These are phyloP conservation scores for Ceraceosorus guamensis DNA, from an alignment of 1,284 basidiomycete genomes.

Conservation along the genomic window DNA sequence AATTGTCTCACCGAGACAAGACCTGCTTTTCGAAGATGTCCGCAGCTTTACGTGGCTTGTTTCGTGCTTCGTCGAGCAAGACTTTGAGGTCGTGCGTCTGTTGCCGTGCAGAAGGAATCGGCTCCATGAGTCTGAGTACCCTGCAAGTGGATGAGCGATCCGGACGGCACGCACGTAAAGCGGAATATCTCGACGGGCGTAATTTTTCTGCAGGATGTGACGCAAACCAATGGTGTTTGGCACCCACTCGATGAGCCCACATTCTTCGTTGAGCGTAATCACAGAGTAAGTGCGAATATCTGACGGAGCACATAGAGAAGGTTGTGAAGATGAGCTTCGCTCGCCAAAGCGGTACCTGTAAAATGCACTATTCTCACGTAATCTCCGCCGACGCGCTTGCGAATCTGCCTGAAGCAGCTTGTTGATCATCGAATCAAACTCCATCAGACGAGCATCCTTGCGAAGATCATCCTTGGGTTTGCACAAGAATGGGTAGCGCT, in stretches of 20 bases:
- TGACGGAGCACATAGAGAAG: neutral
- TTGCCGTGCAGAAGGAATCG: neutral
- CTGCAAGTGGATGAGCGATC: neutral
- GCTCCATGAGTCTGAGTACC: no score
- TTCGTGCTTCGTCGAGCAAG: conserved; percentile 59
- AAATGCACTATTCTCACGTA: conserved; percentile 50
- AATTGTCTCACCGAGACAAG: conserved; percentile 7
- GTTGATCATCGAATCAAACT: conserved; percentile 97
- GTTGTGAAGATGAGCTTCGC: neutral
- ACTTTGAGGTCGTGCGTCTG: conserved; percentile 55
- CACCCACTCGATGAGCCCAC: conserved; percentile 98
- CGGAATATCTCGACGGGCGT: conserved; percentile 52
- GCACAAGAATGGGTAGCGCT: conserved; percentile 81
- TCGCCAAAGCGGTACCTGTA: neutral
- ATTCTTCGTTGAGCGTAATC: conserved; percentile 91
- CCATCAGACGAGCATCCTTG: conserved; percentile 96
- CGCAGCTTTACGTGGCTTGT: conserved; percentile 53
- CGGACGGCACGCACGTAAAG: conserved; percentile 35
- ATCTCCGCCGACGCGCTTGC: conserved; percentile 59
- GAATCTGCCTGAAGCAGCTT: conserved; percentile 89
- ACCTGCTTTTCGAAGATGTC: conserved; percentile 61
- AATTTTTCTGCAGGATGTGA: conserved; percentile 67
- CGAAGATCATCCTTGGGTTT: conserved; percentile 97
- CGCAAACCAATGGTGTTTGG: conserved; percentile 83
- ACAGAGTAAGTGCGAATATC: conserved; percentile 72